Evolutionary conservation across 148 eudicot genomes (phyloP).

Genomic region (Polygonum aviculare): DNA sequence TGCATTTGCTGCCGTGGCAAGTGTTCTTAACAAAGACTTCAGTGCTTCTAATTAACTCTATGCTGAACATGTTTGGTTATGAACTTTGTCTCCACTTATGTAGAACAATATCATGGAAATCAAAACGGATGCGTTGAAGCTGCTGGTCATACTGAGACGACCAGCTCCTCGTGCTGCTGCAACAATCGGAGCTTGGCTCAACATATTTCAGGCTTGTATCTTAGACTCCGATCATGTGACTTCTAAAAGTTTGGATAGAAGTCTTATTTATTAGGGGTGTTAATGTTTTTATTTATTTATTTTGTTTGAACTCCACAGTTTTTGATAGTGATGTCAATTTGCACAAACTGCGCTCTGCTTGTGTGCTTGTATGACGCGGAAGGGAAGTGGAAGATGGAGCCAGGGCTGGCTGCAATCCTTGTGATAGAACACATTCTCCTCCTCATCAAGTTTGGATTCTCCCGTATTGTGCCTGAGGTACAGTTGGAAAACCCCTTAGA

Average conservation of each 20-base stretch:
- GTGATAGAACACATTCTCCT: conserved; percentile 77
- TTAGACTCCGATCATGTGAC: neutral
- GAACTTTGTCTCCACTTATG: neutral
- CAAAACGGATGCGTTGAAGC: conserved; percentile 81
- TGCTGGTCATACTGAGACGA: conserved; percentile 69
- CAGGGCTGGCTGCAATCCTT: conserved; percentile 83
- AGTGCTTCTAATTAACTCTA: neutral
- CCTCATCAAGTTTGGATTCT: conserved; percentile 72
- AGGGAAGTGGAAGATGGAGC: conserved; percentile 85
- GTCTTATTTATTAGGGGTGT: neutral
- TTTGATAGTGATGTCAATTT: conserved; percentile 72
- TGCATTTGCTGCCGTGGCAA: conserved; percentile 72
- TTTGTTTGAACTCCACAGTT: conserved; percentile 29
- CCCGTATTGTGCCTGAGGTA: conserved; percentile 88
- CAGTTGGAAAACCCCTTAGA: neutral
- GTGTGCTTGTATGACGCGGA: conserved; percentile 78
- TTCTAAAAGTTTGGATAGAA: neutral
- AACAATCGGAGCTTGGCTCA: conserved; percentile 93
- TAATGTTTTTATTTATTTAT: too few relatives aligned
- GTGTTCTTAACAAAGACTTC: neutral
- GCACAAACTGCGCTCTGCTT: conserved; percentile 77
- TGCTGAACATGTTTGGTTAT: neutral
- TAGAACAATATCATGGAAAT: conserved; percentile 91
- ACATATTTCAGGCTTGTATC: conserved; percentile 73
- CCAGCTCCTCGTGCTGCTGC: conserved; percentile 85